Evolutionary conservation across 208 protist species (phyloP).

Genomic region (Tritrichomonas foetus): DNA sequence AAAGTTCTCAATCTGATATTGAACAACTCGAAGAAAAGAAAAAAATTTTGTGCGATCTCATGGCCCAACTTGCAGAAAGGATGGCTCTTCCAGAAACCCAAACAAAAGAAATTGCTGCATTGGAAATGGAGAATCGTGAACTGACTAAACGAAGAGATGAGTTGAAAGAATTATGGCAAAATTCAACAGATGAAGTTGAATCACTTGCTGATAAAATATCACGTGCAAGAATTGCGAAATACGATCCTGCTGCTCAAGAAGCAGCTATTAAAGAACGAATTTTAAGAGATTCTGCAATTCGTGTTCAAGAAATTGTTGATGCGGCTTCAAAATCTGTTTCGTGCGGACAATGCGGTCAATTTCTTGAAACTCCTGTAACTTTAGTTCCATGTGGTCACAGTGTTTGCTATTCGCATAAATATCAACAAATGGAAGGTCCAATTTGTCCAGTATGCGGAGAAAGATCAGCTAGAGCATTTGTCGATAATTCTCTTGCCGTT

Average conservation of each 20-base stretch:
- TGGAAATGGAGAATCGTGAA: not conserved
- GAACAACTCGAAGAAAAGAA: slow-evolving; percentile 11
- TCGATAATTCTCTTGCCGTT: slow-evolving; percentile 20
- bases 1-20: not conserved
- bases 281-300: not conserved
- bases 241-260: slow-evolving; percentile 21
- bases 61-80: not conserved
- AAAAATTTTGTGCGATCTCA: not conserved
- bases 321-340: not conserved
- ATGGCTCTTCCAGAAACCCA: slow-evolving; percentile 23
- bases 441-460: not conserved
- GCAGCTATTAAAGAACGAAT: not conserved
- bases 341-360: not conserved
- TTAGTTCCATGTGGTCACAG: slow-evolving; percentile 27
- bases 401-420: slow-evolving; percentile 12
- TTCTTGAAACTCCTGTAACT: not conserved
- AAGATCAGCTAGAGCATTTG: not conserved
- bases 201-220: not conserved
- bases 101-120: not conserved
- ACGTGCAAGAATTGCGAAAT: not conserved
- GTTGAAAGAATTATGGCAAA: not conserved
- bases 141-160: not conserved
- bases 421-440: not conserved
- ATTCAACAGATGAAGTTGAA: slow-evolving; percentile 24
- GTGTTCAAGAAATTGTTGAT: slow-evolving; percentile 26